Base-by-base conservation (phyloP, 2,329 filamentous ascomycete species). In the Beauveria sp. region DNA sequence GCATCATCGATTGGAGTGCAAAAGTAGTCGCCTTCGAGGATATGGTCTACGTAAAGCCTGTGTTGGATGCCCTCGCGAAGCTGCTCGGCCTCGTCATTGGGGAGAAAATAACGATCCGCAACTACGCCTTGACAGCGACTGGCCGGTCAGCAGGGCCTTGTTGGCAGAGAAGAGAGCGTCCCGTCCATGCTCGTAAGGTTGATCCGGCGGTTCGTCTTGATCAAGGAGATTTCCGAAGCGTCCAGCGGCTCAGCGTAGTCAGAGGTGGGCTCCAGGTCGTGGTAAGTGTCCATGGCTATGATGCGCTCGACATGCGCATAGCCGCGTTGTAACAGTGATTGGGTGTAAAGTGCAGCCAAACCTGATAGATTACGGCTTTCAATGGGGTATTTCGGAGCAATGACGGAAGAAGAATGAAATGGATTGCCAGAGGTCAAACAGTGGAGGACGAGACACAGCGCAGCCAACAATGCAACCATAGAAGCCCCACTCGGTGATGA, bases 41-140 rank as follows among this genome's bases (percentile, higher is more conserved):
- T 66, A 56, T 84, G 77, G 46, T 79, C 77, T 48, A 82, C 72
- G 62, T 73, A 74, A 61, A 80, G 70, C 52, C 71, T 71, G 66
- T 83, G 80, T 64, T 79, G 76, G 50, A 82, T 66, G 34, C 76
- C 73, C 61, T 83, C 79, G 12, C 80, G 75, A 53, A 75, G 73
- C 63, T 78, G 76, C 64, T 83, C 81, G 8, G 71, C 70, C 30
- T 81, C 79, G 62, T 82, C 80, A 64, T 82, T 82, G n/a, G 80
- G 80, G 20, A 82, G 67, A 34, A 79, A 78, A 64, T 81, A 82
- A 52, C 76, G 72, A 9, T 76, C 77, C 40, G 75, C 73, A 3
- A 76, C 69, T 63, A 79, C 79, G 34, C 73, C 74, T 66, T 82
- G 79, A 64, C 81, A 82, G 44, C 80, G 75, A 62, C 80, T 80